Evolutionary conservation across 108 stramenopile species (phyloP), one percentile per base, ranked within the genome.

Genomic region (Fistulifera solaris): DNA sequence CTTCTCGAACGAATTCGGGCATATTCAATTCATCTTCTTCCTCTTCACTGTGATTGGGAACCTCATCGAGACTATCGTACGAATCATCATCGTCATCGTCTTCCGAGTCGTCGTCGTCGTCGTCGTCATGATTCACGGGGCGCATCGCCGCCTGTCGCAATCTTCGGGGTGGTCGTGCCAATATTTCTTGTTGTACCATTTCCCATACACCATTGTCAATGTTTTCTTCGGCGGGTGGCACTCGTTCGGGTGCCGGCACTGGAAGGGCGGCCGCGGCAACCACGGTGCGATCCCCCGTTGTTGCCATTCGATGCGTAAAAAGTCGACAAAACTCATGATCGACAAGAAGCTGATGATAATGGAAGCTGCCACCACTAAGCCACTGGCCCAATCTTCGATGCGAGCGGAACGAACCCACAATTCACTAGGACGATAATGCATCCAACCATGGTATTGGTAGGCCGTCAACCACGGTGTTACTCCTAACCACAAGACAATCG

Each of bases 321-420:
- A 96, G 65, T 96, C 96, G 4, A 87, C 87, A 66, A 96, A 94
- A 61, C 87, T 88, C 94, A 96, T 94, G 10, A 96, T 62, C 38
- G 72, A 73, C 23, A 96, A 71, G 52, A 96, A 95, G 58, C 78
- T 83, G 24, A 95, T 72, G 3, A 94, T 80, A 50, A 95, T 76
- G 24, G 79, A 62, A 38, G 79, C 75, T 0, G 76, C 82, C 52
- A 90, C 78, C 19, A 95, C 79, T 0, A 75, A 85, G 14, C 93
- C 83, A 31, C 83, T 81, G 16, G 87, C 85, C 39, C 63, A 68
- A 61, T 88, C 92, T 81, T 68, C 64, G 69, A 72, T 12, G 46
- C 59, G 68, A 65, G 66, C 27, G 91, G 53, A 11, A 66, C 46
- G 7, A 61, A 4, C 15, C 93, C 62, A 15, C 73, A 72, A 12